These are phyloP conservation scores for Fusarium transvaalense DNA, from an alignment of 2,329 filamentous ascomycete genomes.

Conservation along the genomic window DNA sequence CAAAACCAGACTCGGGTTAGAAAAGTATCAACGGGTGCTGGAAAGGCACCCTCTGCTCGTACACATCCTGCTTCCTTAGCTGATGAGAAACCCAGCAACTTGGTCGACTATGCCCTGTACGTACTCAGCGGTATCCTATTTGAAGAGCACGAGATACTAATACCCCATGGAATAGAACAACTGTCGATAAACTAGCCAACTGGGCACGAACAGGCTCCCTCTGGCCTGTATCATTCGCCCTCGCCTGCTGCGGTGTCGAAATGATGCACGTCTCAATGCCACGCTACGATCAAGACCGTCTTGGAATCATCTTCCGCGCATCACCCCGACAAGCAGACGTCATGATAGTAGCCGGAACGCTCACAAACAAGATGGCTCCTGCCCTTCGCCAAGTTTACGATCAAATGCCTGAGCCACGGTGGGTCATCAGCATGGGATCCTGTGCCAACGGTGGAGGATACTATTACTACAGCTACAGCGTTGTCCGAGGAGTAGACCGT, in stretches of 20 bases:
- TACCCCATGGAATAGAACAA: conserved; percentile 55
- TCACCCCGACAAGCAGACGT: conserved; percentile 74
- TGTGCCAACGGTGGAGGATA: conserved; percentile 80
- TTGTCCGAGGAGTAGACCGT: conserved; percentile 73
- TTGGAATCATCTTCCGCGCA: conserved; percentile 76
- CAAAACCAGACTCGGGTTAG: not conserved
- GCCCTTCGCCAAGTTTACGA: conserved; percentile 74
- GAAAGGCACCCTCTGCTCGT: not conserved
- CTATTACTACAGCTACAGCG: conserved; percentile 79
- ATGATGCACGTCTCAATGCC: conserved; percentile 75
- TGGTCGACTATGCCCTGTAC: conserved; percentile 37
- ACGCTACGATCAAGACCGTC: conserved; percentile 72
- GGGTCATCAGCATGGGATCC: conserved; percentile 76
- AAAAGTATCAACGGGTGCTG: not conserved
- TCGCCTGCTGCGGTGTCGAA: conserved; percentile 72
- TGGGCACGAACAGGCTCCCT: conserved; percentile 71
- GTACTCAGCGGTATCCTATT: not conserved
- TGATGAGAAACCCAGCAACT: conserved; percentile 21
- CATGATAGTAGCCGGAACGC: conserved; percentile 75
- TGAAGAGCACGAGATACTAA: rapidly evolving
- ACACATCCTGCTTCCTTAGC: conserved; percentile 3
- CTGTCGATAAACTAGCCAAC: conserved; percentile 66
- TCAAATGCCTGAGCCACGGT: conserved; percentile 75
- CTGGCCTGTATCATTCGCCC: conserved; percentile 72
- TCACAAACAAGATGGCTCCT: conserved; percentile 77